These are phyloP conservation scores for Cladosporium sp. DNA, from an alignment of 2,329 filamentous ascomycete genomes.

Conservation along the genomic window DNA sequence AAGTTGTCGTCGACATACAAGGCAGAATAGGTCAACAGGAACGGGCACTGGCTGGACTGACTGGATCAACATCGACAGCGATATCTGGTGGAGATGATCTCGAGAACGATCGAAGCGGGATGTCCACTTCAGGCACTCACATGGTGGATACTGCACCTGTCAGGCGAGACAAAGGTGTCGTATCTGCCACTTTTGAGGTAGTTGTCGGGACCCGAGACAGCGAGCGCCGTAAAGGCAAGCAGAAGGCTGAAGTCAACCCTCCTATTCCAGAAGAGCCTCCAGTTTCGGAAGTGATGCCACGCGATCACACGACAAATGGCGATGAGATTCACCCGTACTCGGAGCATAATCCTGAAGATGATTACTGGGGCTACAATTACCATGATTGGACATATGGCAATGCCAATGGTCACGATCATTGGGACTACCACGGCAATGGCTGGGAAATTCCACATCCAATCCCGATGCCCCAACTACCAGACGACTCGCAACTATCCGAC, in stretches of 20 bases:
- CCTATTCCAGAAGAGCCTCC: neutral
- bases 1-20: conserved; percentile 87
- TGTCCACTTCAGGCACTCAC: conserved; percentile 41
- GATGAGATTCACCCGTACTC: neutral
- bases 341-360: conserved; percentile 16
- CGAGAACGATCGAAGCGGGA: neutral
- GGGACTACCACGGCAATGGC: conserved; percentile 7
- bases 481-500: conserved; percentile 65
- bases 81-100: conserved; percentile 10
- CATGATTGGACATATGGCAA: conserved; percentile 16
- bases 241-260: conserved; percentile 29
- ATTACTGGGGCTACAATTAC: conserved; percentile 19
- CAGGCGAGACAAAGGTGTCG: conserved; percentile 84
- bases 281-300: neutral
- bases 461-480: conserved; percentile 53
- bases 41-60: conserved; percentile 35
- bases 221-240: conserved; percentile 50
- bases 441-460: conserved; percentile 20
- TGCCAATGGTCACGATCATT: conserved; percentile 15
- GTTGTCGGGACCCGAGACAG: conserved; percentile 83
- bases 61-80: conserved; percentile 22
- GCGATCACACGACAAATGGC: neutral
- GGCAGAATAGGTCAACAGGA: conserved; percentile 78
- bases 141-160: conserved; percentile 86
- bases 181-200: conserved; percentile 80